phyloP scores from a whole-genome alignment of 495 filamentous ascomycete species.

The Podospora appendiculata region DNA sequence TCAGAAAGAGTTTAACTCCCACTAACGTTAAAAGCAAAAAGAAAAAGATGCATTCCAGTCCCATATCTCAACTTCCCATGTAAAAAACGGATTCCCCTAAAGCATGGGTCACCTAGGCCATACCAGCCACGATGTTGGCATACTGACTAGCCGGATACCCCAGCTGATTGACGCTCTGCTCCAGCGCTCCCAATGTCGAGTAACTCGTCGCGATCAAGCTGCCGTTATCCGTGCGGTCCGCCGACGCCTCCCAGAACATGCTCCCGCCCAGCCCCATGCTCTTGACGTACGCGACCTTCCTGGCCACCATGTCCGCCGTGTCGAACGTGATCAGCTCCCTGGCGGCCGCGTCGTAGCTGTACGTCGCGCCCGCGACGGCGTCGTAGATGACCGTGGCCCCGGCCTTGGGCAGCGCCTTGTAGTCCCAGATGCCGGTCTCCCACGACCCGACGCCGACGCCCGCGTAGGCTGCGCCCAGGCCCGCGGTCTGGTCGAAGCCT shows the following conservation, averaged over 20 bases:
- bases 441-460: constrained; percentile 60
- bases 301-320: constrained; percentile 47
- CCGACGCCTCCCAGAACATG: constrained; percentile 91
- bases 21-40: no score
- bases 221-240: constrained; percentile 53
- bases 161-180: constrained; percentile 27
- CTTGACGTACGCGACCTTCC: constrained; percentile 62
- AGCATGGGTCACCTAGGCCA: no score
- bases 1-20: no score
- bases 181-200: constrained; percentile 27
- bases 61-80: no score
- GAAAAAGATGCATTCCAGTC: no score
- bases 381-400: constrained; percentile 44
- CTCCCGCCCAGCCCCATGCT: constrained; percentile 59
- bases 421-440: constrained; percentile 81
- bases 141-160: constrained; percentile 35
- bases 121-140: constrained; percentile 25
- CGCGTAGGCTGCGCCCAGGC: constrained; percentile 55
- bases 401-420: constrained; percentile 52
- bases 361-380: constrained; percentile 47
- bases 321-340: constrained; percentile 70
- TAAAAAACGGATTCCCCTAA: no score
- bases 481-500: constrained; percentile 61
- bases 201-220: constrained; percentile 55
- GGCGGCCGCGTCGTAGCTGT: constrained; percentile 54